Evolutionary conservation across 73 alveolate genomes (phyloP).

Genomic region (Stentor roeselii): DNA sequence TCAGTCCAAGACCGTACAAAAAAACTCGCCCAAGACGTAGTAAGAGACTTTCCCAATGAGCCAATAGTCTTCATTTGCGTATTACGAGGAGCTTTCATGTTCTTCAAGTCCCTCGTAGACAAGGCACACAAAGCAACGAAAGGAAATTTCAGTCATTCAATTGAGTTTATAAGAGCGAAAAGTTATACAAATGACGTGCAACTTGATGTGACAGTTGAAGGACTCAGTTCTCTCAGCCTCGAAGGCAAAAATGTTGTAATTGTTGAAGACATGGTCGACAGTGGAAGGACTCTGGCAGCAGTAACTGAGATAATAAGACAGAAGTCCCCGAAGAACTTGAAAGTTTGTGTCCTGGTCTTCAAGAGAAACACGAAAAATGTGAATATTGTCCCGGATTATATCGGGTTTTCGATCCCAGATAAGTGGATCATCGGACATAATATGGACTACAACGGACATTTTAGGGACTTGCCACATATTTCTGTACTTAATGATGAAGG

Average conservation of each 20-base stretch:
- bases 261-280: conserved; percentile 36
- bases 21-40: not conserved
- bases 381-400: conserved; percentile 30
- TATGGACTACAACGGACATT: conserved; percentile 35
- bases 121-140: not conserved
- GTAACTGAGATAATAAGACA: not conserved
- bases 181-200: conserved; percentile 22
- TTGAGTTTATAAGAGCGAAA: conserved; percentile 24
- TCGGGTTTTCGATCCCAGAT: conserved; percentile 33
- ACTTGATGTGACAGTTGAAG: not conserved
- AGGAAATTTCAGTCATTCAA: not conserved
- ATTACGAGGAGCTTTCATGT: conserved; percentile 24
- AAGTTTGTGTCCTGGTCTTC: conserved; percentile 21
- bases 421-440: conserved; percentile 31
- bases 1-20: not conserved
- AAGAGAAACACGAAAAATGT: conserved; percentile 27
- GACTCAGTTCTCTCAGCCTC: not conserved
- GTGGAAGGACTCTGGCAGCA: conserved; percentile 25
- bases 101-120: not conserved
- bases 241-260: conserved; percentile 30
- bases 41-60: not conserved
- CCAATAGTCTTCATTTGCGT: conserved; percentile 11
- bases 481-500: conserved; percentile 30
- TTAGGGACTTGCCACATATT: conserved; percentile 33
- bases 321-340: conserved; percentile 1